phyloP scores from a whole-genome alignment of 108 stramenopile genomes.

The Discostella pseudostelligera region DNA sequence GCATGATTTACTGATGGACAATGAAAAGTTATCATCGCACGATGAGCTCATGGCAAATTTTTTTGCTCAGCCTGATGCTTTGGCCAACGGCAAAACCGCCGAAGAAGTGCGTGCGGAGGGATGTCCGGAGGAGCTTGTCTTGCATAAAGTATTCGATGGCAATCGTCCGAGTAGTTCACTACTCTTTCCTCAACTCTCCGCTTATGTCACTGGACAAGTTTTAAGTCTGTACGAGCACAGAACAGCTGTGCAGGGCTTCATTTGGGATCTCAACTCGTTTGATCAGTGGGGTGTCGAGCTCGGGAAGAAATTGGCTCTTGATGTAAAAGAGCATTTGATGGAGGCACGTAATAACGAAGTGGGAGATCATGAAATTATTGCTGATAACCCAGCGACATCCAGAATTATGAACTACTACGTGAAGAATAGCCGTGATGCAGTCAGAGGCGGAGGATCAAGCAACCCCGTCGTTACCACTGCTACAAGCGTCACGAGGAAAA shows the following conservation, averaged over 20 bases:
- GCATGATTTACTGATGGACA: conserved; percentile 82
- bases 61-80: conserved; percentile 99
- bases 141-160: conserved; percentile 95
- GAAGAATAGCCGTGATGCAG: conserved; percentile 55
- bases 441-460: conserved; percentile 24
- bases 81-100: conserved; percentile 90
- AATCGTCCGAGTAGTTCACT: conserved; percentile 96
- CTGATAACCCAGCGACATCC: conserved; percentile 77
- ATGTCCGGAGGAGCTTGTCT: conserved; percentile 81
- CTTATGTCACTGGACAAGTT: conserved; percentile 93
- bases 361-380: conserved; percentile 40
- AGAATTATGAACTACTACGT: conserved; percentile 87
- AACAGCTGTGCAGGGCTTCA: conserved; percentile 98
- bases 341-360: conserved; percentile 59
- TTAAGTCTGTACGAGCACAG: conserved; percentile 97
- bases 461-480: conserved; percentile 25
- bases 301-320: conserved; percentile 96
- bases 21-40: conserved; percentile 92
- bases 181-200: conserved; percentile 92
- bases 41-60: conserved; percentile 99
- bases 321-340: conserved; percentile 72
- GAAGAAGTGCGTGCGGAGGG: conserved; percentile 94
- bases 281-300: conserved; percentile 99
- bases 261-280: conserved; percentile 99
- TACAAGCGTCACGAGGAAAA: conserved; percentile 57